Percentiles rank a stretch among this genome's conserved stretches.
Evolutionary conservation across 371 early-diverging fungal species (phyloP).

Genomic region (Scutellospora calospora): DNA sequence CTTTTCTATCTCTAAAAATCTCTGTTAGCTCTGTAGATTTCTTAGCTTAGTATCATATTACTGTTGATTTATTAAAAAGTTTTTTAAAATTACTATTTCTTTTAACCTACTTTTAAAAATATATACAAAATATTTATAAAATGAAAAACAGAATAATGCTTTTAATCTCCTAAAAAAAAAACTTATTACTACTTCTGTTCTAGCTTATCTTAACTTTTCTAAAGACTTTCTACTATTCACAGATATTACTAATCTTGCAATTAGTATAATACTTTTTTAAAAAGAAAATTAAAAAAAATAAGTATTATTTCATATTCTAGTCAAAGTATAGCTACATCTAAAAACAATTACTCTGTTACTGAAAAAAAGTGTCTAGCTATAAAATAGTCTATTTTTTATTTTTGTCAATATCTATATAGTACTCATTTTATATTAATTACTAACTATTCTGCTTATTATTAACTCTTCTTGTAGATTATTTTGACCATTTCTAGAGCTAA

Average conservation of each 20-base stretch:
- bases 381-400: no score
- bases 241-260: constrained; percentile 51
- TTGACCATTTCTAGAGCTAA: no score
- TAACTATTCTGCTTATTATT: not conserved
- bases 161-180: constrained; percentile 45
- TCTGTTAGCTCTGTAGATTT: constrained; percentile 53
- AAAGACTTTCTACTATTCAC: constrained; percentile 46
- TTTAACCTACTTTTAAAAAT: constrained; percentile 53
- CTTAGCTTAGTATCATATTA: constrained; percentile 55
- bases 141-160: constrained; percentile 41
- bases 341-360: not conserved
- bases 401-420: not conserved
- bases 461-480: no score
- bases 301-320: constrained; percentile 28
- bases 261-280: constrained; percentile 51
- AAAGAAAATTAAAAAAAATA: constrained; percentile 17
- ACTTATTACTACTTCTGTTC: constrained; percentile 42
- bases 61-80: constrained; percentile 52
- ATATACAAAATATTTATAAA: constrained; percentile 46
- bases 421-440: not conserved
- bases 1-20: constrained; percentile 46
- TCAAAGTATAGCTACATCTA: not conserved
- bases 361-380: not conserved
- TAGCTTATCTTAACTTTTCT: constrained; percentile 46
- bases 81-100: constrained; percentile 53